Evolutionary conservation across 306 rosid genomes (phyloP).

Genomic region (Lithocarpus polystachyus): DNA sequence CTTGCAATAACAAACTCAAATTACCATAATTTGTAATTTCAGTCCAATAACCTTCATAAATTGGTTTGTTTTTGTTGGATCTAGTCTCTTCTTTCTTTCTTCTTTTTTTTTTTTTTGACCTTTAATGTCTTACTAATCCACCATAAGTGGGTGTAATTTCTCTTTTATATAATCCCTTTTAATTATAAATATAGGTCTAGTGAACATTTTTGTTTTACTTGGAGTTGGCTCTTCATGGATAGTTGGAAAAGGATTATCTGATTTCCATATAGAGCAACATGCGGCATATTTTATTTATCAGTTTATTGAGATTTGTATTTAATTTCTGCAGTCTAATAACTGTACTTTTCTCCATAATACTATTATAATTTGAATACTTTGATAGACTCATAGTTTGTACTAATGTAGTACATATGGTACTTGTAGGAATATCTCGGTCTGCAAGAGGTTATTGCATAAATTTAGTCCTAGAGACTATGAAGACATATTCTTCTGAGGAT

Average conservation of each 20-base stretch:
- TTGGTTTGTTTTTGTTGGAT: not conserved
- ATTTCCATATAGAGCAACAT: too few species aligned
- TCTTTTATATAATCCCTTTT: not conserved
- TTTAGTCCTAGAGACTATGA: constrained; percentile 86
- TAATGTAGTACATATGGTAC: constrained; percentile 9
- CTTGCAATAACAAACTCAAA: not conserved
- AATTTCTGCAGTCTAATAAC: not conserved
- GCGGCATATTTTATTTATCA: not conserved
- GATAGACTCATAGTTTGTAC: constrained; percentile 9
- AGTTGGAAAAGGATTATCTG: too few species aligned
- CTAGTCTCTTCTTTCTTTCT: not conserved
- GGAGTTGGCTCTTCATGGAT: too few species aligned
- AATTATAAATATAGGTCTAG: not conserved
- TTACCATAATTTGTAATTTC: not conserved
- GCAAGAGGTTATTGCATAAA: constrained; percentile 92
- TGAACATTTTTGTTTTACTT: not conserved
- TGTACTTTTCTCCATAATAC: not conserved
- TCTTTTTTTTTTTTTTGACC: not conserved
- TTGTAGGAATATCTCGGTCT: constrained; percentile 80
- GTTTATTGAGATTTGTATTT: not conserved
- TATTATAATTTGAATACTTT: constrained; percentile 9
- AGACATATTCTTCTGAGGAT: constrained; percentile 75
- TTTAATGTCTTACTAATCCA: not conserved
- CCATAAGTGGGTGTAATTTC: not conserved
- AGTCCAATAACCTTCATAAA: not conserved